Conservation (phyloP, 805 yeast species). For the Wickerhamomyces strasburgensis region DNA sequence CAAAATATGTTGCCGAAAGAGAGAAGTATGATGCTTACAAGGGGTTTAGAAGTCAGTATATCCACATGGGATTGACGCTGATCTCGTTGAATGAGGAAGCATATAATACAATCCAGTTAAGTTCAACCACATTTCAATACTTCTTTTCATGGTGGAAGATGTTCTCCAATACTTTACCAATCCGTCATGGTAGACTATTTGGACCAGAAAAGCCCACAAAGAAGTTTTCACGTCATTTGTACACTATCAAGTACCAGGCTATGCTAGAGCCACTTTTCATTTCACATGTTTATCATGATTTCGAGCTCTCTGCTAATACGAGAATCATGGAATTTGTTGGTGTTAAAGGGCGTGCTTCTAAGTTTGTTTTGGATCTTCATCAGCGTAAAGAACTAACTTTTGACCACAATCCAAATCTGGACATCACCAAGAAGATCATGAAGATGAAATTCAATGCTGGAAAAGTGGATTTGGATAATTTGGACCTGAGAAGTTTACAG, state of each 20-base stretch:
- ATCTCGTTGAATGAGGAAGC: constrained; percentile 35
- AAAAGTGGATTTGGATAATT: constrained; percentile 47
- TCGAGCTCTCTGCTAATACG: constrained; percentile 35
- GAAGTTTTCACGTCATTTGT: constrained; percentile 71
- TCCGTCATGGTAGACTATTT: constrained; percentile 70
- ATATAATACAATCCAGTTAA: constrained; percentile 71
- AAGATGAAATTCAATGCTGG: constrained; percentile 63
- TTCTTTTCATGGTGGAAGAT: constrained; percentile 85
- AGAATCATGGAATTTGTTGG: constrained; percentile 53
- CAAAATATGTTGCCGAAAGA: constrained; percentile 41
- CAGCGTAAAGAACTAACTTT: constrained; percentile 48
- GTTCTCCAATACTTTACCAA: constrained; percentile 78
- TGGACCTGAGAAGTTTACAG: constrained; percentile 57
- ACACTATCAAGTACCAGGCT: constrained; percentile 76
- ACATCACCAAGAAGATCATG: constrained; percentile 41
- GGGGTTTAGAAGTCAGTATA: constrained; percentile 76
- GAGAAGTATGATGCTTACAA: constrained; percentile 69
- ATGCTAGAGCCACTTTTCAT: constrained; percentile 67
- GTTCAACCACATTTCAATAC: constrained; percentile 62
- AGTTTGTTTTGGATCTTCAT: constrained; percentile 61
- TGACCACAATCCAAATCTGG: constrained; percentile 41
- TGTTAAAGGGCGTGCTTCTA: constrained; percentile 53
- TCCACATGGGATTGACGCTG: constrained; percentile 65
- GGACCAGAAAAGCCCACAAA: constrained; percentile 47
- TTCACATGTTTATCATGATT: constrained; percentile 63